A percentile compares a stretch with the other conserved stretches of the same genome.
phyloP scores from a whole-genome alignment of 306 rosid genomes.

The Prinsepia uniflora region DNA sequence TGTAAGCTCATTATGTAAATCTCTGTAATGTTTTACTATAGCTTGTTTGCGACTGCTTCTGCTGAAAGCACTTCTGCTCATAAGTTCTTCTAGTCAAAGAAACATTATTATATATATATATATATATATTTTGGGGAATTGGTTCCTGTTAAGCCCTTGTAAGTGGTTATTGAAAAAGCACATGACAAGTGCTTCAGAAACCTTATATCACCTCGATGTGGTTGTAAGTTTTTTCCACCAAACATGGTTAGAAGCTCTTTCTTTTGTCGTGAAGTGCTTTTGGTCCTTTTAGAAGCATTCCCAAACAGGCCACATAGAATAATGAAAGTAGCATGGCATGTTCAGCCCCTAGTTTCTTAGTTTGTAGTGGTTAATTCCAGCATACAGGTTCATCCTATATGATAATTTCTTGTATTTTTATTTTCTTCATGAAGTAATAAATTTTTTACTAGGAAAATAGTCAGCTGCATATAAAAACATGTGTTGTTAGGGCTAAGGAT shows the following conservation, averaged over 20 bases:
- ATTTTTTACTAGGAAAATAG: background rate
- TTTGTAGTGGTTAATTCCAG: background rate
- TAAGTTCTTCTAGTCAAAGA: no score
- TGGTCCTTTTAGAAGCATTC: no score
- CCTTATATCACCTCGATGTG: no score
- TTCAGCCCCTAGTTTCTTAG: background rate
- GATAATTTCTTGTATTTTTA: no score
- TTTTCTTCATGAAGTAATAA: background rate
- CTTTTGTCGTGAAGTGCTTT: background rate
- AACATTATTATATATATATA: no score
- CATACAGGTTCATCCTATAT: background rate
- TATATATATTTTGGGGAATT: no score
- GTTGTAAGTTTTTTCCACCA: no score
- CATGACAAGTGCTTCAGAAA: no score
- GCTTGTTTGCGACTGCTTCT: no score
- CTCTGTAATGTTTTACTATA: background rate
- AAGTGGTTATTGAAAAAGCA: no score
- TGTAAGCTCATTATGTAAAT: constrained; percentile 48
- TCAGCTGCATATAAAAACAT: background rate
- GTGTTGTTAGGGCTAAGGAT: background rate
- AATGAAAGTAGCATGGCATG: background rate
- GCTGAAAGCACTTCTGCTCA: no score
- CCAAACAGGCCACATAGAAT: background rate
- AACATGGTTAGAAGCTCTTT: background rate
- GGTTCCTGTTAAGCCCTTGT: no score